Base-by-base conservation (phyloP, 306 rosid genomes). In the Vicia sativa region DNA sequence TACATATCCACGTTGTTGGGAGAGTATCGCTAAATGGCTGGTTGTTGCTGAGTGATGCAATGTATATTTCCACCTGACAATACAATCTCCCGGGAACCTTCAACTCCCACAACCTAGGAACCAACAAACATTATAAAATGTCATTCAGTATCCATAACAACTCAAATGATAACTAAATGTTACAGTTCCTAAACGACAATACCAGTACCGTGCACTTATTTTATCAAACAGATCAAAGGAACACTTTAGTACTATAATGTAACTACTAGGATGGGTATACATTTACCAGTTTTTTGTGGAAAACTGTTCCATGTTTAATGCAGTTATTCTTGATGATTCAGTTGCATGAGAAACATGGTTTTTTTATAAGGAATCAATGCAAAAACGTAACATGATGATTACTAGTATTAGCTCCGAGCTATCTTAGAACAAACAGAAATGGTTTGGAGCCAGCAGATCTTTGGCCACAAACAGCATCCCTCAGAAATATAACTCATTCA, bases 31-130 rank as follows among this genome's bases (percentile, higher is more conserved):
- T 71, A 74, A 74, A 70, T 14, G 73, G 80, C 79, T 8, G 97
- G 99, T 46, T 88, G 96, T 73, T 93, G 99, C 80, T 93, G 97
- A 49, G 99, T 90, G 28, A 93, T 93, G 81, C 99, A 90, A 41
- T 93, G 99, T 61, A 93, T 88, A 65, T 93, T 90, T 73, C 99
- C 99, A 62, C 99, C 97, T 0, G 69, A 96, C 68, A 90, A 73
- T 64, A 83, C 97, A 79, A 90, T 88, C 90, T 90, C 97, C 79
- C 99, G 88, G 9, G 90, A 87, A 52, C 90, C 97, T 86, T 93
- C 90, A 66, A 90, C 79, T 74, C 81, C 74, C 57, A 93, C 96
- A 55, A 93, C 88, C 99, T 93, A 66, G 71, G 67, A 50, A 77
- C 76, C 67, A 28, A 21, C 78, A 18, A 71, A 74, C 15, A 65